These are phyloP conservation scores for Drosera capensis DNA, from an alignment of 148 eudicot species.

Conservation along the genomic window DNA sequence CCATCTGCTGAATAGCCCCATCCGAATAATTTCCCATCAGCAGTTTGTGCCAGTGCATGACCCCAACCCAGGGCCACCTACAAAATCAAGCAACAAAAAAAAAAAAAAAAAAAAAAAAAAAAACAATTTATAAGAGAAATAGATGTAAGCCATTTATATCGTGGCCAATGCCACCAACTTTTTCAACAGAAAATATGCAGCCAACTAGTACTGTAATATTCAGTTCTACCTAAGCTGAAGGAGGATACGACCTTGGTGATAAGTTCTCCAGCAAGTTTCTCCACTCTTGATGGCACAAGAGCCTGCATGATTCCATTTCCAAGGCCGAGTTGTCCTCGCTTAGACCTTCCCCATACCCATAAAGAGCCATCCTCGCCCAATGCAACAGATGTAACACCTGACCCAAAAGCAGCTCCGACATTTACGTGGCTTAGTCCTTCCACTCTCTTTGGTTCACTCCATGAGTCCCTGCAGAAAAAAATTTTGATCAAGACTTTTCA, in stretches of 20 bases:
- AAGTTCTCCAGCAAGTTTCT: constrained; percentile 59
- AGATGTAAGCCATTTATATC: too few relatives aligned
- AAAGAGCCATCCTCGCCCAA: constrained; percentile 78
- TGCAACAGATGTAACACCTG: constrained; percentile 80
- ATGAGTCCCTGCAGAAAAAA: constrained; percentile 36
- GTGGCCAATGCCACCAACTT: too few relatives aligned
- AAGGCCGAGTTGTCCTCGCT: constrained; percentile 93
- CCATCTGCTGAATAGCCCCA: constrained; percentile 99
- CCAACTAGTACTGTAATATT: not conserved
- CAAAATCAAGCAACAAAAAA: constrained; percentile 3
- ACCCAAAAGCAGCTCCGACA: constrained; percentile 70
- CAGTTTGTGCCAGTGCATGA: constrained; percentile 69
- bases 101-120: not conserved
- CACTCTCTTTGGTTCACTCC: constrained; percentile 71
- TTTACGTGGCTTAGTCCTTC: constrained; percentile 48
- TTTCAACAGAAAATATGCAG: not conserved
- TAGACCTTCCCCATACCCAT: constrained; percentile 99
- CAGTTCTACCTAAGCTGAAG: constrained; percentile 33
- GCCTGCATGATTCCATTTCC: constrained; percentile 61
- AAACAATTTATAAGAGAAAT: not conserved
- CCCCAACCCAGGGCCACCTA: constrained; percentile 99
- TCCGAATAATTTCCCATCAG: constrained; percentile 67
- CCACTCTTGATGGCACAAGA: constrained; percentile 48
- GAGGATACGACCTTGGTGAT: constrained; percentile 64
- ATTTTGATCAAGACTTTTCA: not conserved